Base-by-base conservation (phyloP, 176 grass and related monocot species). In the Stipa capillata region DNA sequence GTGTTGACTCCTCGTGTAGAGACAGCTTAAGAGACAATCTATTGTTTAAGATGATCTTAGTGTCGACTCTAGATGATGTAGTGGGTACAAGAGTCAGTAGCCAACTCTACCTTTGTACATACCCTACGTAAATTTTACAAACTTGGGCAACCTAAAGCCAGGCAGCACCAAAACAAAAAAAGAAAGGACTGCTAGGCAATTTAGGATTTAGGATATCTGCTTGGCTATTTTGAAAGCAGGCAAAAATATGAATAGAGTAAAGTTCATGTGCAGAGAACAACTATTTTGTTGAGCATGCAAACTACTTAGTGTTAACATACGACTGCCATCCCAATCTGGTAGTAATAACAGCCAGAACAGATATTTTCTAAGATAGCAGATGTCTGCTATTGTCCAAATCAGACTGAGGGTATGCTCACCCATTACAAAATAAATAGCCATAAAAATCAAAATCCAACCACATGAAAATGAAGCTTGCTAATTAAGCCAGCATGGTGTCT, bases 101-200 rank as follows among this genome's bases (percentile, higher is more conserved):
- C n/a, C n/a, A n/a, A n/a, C n/a, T n/a, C n/a, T n/a, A n/a, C n/a
- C n/a, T n/a, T n/a, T n/a, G n/a, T n/a, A n/a, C n/a, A n/a, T n/a
- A n/a, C n/a, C n/a, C n/a, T n/a, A n/a, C n/a, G n/a, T n/a, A n/a
- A 62, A 43, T 36, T 78, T 64, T 78, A 58, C 18, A 49, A 78
- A 21, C 34, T 64, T 33, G 7, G 18, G 47, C 8, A 72, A 72
- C 47, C 4, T 36, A 35, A 24, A 8, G 2, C 20, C 20, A 27
- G 7, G 24, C 33, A 36, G 8, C 65, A 65, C 20, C 0, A 53
- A 35, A 53, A 14, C 2, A 34, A 35, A 36, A 25, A 40, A n/a
- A 54, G n/a, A n/a, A n/a, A n/a, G n/a, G n/a, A 37, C 5, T 31
- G 13, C 42, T 72, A 72, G 17, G 69, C 43, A n/a, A n/a, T n/a